Percentiles rank a stretch among this genome's conserved stretches.
Evolutionary conservation across 2,329 filamentous ascomycete species (phyloP).

Genomic region (Botryotinia globosa): DNA sequence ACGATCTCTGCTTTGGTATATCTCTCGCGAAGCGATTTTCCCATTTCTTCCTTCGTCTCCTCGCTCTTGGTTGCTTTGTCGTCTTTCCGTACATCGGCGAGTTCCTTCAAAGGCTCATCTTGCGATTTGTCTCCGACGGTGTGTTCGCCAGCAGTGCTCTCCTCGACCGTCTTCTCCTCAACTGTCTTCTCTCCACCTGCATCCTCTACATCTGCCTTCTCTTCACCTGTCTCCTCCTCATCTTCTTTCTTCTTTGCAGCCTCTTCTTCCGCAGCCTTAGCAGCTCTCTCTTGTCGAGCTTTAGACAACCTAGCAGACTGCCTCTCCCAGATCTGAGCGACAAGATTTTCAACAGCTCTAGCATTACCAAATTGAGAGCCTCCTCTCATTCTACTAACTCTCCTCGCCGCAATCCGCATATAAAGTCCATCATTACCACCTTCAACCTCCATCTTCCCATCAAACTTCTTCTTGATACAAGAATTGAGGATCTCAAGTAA

Average conservation of each 20-base stretch:
- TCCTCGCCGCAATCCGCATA: slow-evolving; percentile 57
- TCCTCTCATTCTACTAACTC: slow-evolving; percentile 60
- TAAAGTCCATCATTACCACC: slow-evolving; percentile 58
- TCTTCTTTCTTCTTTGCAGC: background rate
- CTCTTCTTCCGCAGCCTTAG: background rate
- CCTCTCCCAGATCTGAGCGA: slow-evolving; percentile 52
- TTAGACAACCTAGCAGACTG: slow-evolving; percentile 46
- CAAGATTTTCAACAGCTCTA: slow-evolving; percentile 60
- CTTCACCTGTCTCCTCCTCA: slow-evolving; percentile 34
- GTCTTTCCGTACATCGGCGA: background rate
- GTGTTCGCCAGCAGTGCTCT: background rate
- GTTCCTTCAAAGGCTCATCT: slow-evolving; percentile 45
- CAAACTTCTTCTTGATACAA: slow-evolving; percentile 54
- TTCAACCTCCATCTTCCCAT: slow-evolving; percentile 55
- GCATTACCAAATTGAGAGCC: slow-evolving; percentile 71
- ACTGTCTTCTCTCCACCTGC: slow-evolving; percentile 16
- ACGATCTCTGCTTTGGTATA: background rate
- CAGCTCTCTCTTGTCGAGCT: slow-evolving; percentile 5
- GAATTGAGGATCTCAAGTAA: slow-evolving; percentile 57
- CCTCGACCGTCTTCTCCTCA: slow-evolving; percentile 16
- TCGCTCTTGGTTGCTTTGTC: background rate
- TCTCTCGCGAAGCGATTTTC: background rate
- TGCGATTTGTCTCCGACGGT: slow-evolving; percentile 19
- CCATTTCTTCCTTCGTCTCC: background rate
- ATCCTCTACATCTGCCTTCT: slow-evolving; percentile 33